Evolutionary conservation across 164 flowering plant genomes (phyloP), one percentile per base, ranked within the genome.

Genomic region (Euptelea pleiosperma): DNA sequence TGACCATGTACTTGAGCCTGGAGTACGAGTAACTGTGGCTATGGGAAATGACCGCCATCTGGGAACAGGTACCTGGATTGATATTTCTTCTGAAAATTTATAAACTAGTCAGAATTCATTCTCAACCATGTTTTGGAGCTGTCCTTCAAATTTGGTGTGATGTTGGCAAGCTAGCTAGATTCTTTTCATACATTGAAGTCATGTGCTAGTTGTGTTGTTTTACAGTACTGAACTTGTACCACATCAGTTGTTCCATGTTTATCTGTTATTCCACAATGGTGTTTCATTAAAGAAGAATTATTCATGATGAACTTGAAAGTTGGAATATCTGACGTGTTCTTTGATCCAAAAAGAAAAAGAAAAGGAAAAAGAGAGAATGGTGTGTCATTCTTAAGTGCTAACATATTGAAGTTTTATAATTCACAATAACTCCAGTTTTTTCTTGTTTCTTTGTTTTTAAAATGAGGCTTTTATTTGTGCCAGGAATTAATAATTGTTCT

Each of bases 1-100:
- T 68, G 83, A 88, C 44, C 76, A 83, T 81, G 77, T 53, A 44
- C 77, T 86, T 65, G 89, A 85, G 58, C 88, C 95, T 49, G 91
- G 92, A 46, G 49, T 29, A 41, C 83, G 97, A 52, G 89, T 93
- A 8, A 93, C 99, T 54, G 93, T 93, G 6, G 89, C 89, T 18
- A 90, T 93, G 99, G 97, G 99, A 57, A 69, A 74, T 52, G 48
- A 83, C 55, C 86, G 89, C 61, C 66, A 77, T 62, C 70, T 85
- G 57, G 86, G 79, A 57, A 18, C 79, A 65, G 91, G 95, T 91
- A 73, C 68, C 28, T 10, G 28, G 26, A 14, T 36, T 44, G 10
- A 21, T 33, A 6, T 54, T 51, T 48, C n/a, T 33, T 51, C 4
- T 50, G 14, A n/a, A 19, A 11, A 19, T 9, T 30, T 56, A 11